Base-by-base conservation (phyloP, 202 grass and related monocot genomes). In the Sporobolus alterniflorus region DNA sequence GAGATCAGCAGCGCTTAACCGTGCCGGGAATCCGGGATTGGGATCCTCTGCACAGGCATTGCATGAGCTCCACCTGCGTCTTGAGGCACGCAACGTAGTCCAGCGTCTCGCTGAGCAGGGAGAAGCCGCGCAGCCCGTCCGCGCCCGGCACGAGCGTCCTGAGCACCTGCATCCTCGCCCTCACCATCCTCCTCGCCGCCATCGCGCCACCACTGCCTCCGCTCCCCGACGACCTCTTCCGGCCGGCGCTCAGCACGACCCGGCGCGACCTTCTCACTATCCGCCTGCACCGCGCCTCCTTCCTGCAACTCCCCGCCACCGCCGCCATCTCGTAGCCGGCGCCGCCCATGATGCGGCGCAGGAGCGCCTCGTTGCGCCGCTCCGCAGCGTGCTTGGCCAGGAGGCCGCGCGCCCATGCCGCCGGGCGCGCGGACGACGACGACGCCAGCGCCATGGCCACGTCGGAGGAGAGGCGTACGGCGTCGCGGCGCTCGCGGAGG, bases 51-150 rank as follows among this genome's bases (percentile, higher is more conserved):
- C 87, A 83, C 1, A 92, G 75, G 61, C 47, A 54, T 11, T 80
- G 83, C 90, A 92, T 52, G 62, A 92, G 86, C 69, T 92, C 86
- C 48, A 92, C 86, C 47, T 92, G 90, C 7, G 83, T 75, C 81
- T 75, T 78, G 31, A 92, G 74, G 48, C 74, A 92, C 47, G 54
- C 64, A 0, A 92, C 83, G 15, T 92, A 92, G 57, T 92, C 90
- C 44, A 92, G 40, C 26, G 86, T 62, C 79, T 92, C 86, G 61
- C 33, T 70, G 15, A 92, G 71, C 79, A 92, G 78, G 20, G 90
- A 81, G 75, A 80, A 76, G 64, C 86, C 79, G 15, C 73, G 77
- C 52, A 89, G 36, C 55, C 14, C 44, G 75, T 83, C 75, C 21
- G 70, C 90, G 18, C 90, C 90, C 2, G 86, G 90, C 59, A 92